A percentile compares a stretch with the other conserved stretches of the same genome.
Conservation (phyloP, 2,329 filamentous ascomycete genomes). For the Hymenoscyphus linearis region DNA sequence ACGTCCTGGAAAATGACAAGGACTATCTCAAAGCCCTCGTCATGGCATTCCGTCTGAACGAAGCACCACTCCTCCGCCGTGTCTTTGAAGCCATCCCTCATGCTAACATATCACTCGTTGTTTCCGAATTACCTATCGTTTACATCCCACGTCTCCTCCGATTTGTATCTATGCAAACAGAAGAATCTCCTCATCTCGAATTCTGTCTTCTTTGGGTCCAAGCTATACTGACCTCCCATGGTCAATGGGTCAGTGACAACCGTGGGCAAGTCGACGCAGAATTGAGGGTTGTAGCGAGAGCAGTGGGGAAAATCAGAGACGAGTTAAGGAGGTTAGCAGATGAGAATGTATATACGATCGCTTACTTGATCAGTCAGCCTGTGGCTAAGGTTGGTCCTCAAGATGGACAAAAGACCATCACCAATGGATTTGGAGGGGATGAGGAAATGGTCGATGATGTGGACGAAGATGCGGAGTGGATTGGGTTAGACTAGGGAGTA, state of each 20-base stretch:
- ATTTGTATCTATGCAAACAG: slow-evolving; percentile 81
- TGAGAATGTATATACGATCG: slow-evolving; percentile 83
- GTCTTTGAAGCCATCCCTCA: slow-evolving; percentile 82
- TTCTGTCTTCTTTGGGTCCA: slow-evolving; percentile 94
- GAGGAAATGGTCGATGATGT: slow-evolving; percentile 28
- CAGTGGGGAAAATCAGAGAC: slow-evolving; percentile 71
- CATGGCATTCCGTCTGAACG: slow-evolving; percentile 96
- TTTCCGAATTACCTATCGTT: slow-evolving; percentile 72
- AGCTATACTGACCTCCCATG: slow-evolving; percentile 73
- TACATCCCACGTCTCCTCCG: slow-evolving; percentile 82
- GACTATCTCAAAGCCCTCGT: slow-evolving; percentile 89
- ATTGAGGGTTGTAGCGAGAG: slow-evolving; percentile 74
- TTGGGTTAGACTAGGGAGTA: slow-evolving; percentile 43
- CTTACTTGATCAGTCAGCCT: slow-evolving; percentile 65
- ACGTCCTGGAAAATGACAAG: slow-evolving; percentile 58
- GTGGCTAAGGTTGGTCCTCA: slow-evolving; percentile 26
- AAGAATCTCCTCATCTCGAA: slow-evolving; percentile 88
- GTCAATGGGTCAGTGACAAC: slow-evolving; percentile 77
- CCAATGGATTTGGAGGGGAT: slow-evolving; percentile 32
- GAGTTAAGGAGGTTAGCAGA: slow-evolving; percentile 80
- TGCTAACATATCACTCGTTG: slow-evolving; percentile 68
- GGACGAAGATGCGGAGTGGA: slow-evolving; percentile 46
- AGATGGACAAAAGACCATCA: slow-evolving; percentile 33
- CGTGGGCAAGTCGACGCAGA: slow-evolving; percentile 77
- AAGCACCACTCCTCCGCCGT: slow-evolving; percentile 71